Evolutionary conservation across 2,329 filamentous ascomycete species (phyloP).

Genomic region (Apiospora saccharicola): DNA sequence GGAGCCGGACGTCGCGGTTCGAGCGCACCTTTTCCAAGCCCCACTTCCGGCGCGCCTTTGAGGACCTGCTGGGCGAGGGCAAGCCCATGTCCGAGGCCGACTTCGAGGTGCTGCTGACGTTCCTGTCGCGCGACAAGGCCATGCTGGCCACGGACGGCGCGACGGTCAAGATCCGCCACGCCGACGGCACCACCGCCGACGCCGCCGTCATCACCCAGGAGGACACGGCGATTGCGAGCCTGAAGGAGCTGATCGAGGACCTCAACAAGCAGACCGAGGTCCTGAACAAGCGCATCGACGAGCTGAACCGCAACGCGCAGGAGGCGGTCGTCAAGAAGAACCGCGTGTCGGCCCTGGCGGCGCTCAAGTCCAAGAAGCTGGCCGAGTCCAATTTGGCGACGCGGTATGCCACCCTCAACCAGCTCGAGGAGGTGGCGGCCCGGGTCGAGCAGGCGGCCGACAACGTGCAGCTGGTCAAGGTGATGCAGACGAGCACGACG

Average conservation of each 20-base stretch:
- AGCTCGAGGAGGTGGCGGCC: slow-evolving; percentile 84
- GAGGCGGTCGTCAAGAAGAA: slow-evolving; percentile 77
- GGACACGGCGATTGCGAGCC: slow-evolving; percentile 81
- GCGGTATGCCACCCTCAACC: slow-evolving; percentile 75
- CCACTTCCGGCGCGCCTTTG: slow-evolving; percentile 68
- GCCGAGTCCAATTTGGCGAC: slow-evolving; percentile 77
- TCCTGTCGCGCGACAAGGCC: slow-evolving; percentile 72
- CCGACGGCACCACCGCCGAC: slow-evolving; percentile 48
- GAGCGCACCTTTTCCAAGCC: slow-evolving; percentile 73
- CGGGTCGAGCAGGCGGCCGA: slow-evolving; percentile 86
- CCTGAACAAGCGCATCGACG: slow-evolving; percentile 71
- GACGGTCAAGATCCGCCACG: slow-evolving; percentile 76
- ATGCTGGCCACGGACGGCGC: slow-evolving; percentile 66
- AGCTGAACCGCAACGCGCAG: slow-evolving; percentile 70
- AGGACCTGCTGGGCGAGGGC: slow-evolving; percentile 54
- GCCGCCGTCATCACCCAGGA: slow-evolving; percentile 69
- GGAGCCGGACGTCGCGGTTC: slow-evolving; percentile 57
- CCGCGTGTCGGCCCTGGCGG: slow-evolving; percentile 75
- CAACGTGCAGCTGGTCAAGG: slow-evolving; percentile 81
- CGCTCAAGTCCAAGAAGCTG: slow-evolving; percentile 83
- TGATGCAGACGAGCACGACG: slow-evolving; percentile 80
- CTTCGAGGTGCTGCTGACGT: slow-evolving; percentile 73
- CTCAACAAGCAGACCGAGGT: slow-evolving; percentile 76
- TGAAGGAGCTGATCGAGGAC: slow-evolving; percentile 80
- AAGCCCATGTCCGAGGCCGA: slow-evolving; percentile 67